A percentile compares a stretch with the other conserved stretches of the same genome.
Evolutionary conservation across 1,284 basidiomycete species (phyloP).

Genomic region (Naganishia sp.): DNA sequence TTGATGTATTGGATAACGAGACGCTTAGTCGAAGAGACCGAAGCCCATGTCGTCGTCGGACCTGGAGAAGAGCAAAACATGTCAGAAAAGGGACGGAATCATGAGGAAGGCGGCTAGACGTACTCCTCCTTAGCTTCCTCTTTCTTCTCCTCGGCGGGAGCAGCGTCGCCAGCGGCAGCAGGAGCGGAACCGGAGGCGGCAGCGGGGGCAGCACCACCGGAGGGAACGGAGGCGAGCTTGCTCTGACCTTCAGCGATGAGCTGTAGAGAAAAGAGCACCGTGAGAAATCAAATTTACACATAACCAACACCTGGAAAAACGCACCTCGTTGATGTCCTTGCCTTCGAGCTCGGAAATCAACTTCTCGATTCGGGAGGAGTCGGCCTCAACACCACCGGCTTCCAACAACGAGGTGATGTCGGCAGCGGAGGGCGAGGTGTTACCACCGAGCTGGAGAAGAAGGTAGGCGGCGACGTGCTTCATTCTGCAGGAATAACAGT

Average conservation of each 20-base stretch:
- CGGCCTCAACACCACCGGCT: slow-evolving; percentile 86
- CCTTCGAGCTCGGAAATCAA: slow-evolving; percentile 89
- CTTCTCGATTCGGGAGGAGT: slow-evolving; percentile 78
- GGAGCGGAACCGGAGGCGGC: slow-evolving; percentile 50
- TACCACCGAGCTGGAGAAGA: slow-evolving; percentile 93
- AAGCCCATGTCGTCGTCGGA: slow-evolving; percentile 64
- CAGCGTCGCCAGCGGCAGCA: slow-evolving; percentile 63
- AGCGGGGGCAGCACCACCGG: slow-evolving; percentile 51
- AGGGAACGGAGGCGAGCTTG: slow-evolving; percentile 88
- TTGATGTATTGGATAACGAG: slow-evolving; percentile 31
- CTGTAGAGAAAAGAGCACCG: slow-evolving; percentile 50
- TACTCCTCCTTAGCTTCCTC: slow-evolving; percentile 69
- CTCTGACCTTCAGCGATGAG: slow-evolving; percentile 88
- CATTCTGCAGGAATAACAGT: slow-evolving; percentile 62
- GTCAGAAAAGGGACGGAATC: neutral
- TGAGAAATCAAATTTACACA: neutral
- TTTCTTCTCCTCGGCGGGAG: slow-evolving; percentile 66
- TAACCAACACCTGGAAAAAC: slow-evolving; percentile 35
- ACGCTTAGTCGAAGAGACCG: slow-evolving; percentile 84
- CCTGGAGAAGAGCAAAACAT: slow-evolving; percentile 45
- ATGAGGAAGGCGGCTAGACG: slow-evolving; percentile 38
- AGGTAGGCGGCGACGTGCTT: slow-evolving; percentile 97
- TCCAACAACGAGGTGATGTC: slow-evolving; percentile 89
- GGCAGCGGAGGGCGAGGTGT: slow-evolving; percentile 77
- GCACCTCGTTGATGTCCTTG: slow-evolving; percentile 82